Base-by-base conservation (phyloP, 2,329 filamentous ascomycete species). In the Plenodomus lindquistii region DNA sequence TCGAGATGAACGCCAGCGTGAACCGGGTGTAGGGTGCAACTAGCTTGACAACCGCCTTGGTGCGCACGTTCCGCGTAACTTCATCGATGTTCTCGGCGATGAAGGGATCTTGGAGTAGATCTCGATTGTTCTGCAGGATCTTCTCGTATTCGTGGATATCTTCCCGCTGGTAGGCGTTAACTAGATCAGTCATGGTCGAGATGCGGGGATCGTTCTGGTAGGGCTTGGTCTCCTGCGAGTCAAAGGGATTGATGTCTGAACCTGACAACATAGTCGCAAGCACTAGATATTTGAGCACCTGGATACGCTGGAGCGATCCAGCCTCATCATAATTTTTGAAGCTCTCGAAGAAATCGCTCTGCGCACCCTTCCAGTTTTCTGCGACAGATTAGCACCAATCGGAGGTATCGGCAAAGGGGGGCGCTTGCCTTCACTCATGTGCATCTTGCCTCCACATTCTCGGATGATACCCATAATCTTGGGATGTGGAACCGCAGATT, bases 391-490 rank as follows among this genome's bases (percentile, higher is more conserved):
- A 67, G 62, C 59, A 50, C 51, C 39, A 45, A 31, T 36, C 45
- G 49, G 16, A 35, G 47, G 46, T 57, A 50, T 57, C 39, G 37
- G 49, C 40, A 42, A 21, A 21, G 24, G 42, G n/a, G 39, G 37
- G 16, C 49, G 43, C 62, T 65, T 72, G 74, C 77, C 76, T 79
- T 99, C 94, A 72, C 89, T 94, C 94, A 99, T 97, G 77, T 97
- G 92, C 94, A 99, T 99, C 80, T 99, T 99, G 63, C 94, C 94
- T 65, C 94, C 94, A 71, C 94, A 99, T 77, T 99, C 94, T 45
- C 93, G 88, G 69, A 99, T 99, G 71, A 99, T 93, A 42, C 94
- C 94, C 91, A 97, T 97, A 71, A 99, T 96, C 76, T 96, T 96
- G 50, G 94, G 94, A 75, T 99, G 94, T 34, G 94, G 93, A 11